Percentiles rank a stretch among this genome's conserved stretches.
phyloP scores from a whole-genome alignment of 805 yeast species.

The Sugiyamaella floridensis region DNA sequence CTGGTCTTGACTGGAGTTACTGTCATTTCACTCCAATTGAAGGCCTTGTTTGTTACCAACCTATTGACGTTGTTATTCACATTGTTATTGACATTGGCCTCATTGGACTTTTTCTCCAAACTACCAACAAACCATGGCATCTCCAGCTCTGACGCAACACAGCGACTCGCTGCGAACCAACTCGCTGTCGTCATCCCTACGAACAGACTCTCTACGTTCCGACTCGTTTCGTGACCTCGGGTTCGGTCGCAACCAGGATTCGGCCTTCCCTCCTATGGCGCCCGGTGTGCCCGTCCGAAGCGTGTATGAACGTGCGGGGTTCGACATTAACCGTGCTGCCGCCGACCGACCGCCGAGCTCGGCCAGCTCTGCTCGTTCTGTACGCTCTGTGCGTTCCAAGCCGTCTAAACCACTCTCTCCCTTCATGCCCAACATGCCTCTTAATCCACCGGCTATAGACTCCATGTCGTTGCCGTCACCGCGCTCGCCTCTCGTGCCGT shows the following conservation, averaged over 20 bases:
- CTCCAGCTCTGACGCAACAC: neutral
- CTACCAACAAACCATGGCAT: neutral
- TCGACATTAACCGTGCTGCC: slow-evolving; percentile 28
- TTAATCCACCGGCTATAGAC: neutral
- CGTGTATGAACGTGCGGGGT: slow-evolving; percentile 39
- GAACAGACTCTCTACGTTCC: neutral
- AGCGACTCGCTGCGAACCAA: neutral
- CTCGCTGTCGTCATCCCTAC: neutral
- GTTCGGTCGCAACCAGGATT: slow-evolving; percentile 24
- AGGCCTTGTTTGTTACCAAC: no score
- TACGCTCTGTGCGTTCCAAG: neutral
- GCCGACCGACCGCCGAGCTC: slow-evolving; percentile 1
- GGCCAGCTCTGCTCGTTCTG: neutral
- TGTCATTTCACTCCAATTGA: no score
- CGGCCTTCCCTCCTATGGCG: slow-evolving; percentile 36
- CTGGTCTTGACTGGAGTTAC: no score
- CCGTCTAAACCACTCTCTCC: neutral
- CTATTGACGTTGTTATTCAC: neutral
- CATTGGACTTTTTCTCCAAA: neutral
- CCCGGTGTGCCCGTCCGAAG: slow-evolving; percentile 30
- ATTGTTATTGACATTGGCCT: neutral
- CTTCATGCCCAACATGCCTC: neutral
- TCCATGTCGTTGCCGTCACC: slow-evolving; percentile 1
- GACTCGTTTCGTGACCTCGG: neutral
- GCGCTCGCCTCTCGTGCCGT: slow-evolving; percentile 2